phyloP scores from a whole-genome alignment of 2,329 filamentous ascomycete genomes.

The Basipetospora chlamydospora region DNA sequence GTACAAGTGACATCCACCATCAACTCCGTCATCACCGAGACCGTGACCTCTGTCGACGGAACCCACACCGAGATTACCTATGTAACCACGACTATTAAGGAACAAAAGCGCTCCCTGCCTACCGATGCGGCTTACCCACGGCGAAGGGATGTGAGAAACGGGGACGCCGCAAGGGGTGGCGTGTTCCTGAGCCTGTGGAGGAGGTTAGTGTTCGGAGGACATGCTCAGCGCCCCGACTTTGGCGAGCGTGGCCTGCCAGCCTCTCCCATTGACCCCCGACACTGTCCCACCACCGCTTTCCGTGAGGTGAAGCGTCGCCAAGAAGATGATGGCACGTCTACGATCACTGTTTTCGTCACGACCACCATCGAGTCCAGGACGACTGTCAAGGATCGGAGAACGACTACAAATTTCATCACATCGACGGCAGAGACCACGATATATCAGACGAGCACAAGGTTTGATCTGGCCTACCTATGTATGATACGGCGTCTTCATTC shows the following conservation, averaged over 20 bases:
- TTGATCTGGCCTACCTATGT: too few relatives aligned
- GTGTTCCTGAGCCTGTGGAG: not conserved
- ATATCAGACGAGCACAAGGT: conserved; percentile 4
- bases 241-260: not conserved
- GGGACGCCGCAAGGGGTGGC: too few relatives aligned
- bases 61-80: conserved; percentile 5
- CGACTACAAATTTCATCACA: conserved; percentile 1
- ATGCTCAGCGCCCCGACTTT: not conserved
- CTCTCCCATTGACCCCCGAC: not conserved
- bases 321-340: conserved; percentile 1
- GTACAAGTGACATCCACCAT: conserved; percentile 2
- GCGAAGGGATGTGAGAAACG: too few relatives aligned
- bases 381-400: conserved; percentile 1
- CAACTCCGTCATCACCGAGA: conserved; percentile 3
- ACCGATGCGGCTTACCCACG: too few relatives aligned
- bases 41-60: conserved; percentile 1
- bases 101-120: conserved; percentile 1
- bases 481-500: too few relatives aligned
- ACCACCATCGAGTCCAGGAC: not conserved
- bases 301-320: not conserved
- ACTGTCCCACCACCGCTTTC: not conserved
- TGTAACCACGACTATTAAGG: not conserved
- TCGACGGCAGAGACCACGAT: conserved; percentile 1
- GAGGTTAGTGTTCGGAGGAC: not conserved
- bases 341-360: not conserved